Conservation (phyloP, 1,284 basidiomycete genomes). For the Pseudozyma thailandica region DNA sequence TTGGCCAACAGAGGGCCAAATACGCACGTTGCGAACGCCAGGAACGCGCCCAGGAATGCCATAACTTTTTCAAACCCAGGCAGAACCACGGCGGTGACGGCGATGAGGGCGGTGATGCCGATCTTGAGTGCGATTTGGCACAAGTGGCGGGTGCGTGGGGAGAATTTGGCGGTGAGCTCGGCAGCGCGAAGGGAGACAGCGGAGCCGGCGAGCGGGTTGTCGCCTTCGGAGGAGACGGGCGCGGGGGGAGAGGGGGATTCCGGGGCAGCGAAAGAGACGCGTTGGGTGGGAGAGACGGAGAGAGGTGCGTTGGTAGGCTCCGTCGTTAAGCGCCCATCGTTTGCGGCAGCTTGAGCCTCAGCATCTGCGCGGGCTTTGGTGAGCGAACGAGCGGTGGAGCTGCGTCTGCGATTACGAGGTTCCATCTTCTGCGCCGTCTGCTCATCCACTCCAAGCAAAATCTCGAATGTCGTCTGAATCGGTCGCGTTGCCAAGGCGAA, state of each 20-base stretch:
- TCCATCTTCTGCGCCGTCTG: constrained; percentile 25
- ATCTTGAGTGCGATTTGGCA: constrained; percentile 42
- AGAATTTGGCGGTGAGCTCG: constrained; percentile 8
- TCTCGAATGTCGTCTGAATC: constrained; percentile 61
- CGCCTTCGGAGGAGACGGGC: background rate
- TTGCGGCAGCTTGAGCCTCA: background rate
- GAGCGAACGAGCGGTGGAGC: constrained; percentile 3
- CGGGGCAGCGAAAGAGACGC: constrained; percentile 31
- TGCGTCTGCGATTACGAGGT: constrained; percentile 14
- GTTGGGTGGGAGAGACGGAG: constrained; percentile 32
- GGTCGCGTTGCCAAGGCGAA: constrained; percentile 87
- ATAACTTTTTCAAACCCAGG: constrained; percentile 89
- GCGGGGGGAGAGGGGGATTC: background rate
- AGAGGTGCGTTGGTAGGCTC: constrained; percentile 17
- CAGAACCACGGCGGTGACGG: constrained; percentile 70
- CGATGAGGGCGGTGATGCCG: constrained; percentile 49
- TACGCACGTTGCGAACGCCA: constrained; percentile 76
- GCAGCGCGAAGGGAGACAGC: constrained; percentile 47
- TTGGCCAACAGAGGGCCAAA: constrained; percentile 62
- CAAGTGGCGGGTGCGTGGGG: constrained; percentile 14
- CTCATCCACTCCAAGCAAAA: constrained; percentile 57
- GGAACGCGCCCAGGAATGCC: constrained; percentile 87
- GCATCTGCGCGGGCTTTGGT: constrained; percentile 3
- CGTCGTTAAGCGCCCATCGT: constrained; percentile 1
- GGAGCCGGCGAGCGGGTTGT: constrained; percentile 48